Evolutionary conservation across 2,329 filamentous ascomycete genomes (phyloP).

Genomic region (Ophiostoma ips): DNA sequence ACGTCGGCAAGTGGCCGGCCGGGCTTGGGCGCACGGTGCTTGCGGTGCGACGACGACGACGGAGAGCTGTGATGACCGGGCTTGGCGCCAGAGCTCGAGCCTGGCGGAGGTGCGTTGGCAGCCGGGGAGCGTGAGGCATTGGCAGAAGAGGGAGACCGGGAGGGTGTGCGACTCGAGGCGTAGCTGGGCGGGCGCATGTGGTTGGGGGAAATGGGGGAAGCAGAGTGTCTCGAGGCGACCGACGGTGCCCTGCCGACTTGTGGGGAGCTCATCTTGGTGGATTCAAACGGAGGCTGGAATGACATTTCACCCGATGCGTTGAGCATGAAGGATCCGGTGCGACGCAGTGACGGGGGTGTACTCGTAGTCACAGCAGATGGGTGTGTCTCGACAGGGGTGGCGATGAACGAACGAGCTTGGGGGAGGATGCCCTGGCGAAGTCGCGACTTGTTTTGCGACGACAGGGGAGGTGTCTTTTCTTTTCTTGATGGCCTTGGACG

Average conservation of each 20-base stretch:
- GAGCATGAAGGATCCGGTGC: constrained; percentile 1
- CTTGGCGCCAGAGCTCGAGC: neutral
- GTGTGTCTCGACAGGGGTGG: neutral
- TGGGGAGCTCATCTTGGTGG: neutral
- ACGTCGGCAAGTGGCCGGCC: constrained; percentile 56
- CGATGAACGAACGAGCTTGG: neutral
- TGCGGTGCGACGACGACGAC: constrained; percentile 2
- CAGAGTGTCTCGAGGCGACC: neutral
- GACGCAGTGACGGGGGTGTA: neutral
- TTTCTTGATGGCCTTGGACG: constrained; percentile 11
- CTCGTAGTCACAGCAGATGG: neutral
- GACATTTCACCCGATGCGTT: constrained; percentile 1
- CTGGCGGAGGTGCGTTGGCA: neutral
- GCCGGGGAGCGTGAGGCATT: no score
- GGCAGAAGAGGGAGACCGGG: neutral
- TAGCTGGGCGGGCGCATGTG: neutral
- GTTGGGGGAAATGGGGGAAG: neutral
- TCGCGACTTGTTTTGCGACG: neutral
- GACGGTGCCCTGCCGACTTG: neutral
- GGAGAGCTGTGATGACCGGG: neutral
- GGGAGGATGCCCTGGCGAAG: neutral
- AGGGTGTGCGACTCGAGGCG: neutral
- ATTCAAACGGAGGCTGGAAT: neutral
- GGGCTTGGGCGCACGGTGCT: constrained; percentile 47
- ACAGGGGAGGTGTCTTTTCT: neutral